Conservation (phyloP, 1,139 yeast species). For the Diutina ranongensis region DNA sequence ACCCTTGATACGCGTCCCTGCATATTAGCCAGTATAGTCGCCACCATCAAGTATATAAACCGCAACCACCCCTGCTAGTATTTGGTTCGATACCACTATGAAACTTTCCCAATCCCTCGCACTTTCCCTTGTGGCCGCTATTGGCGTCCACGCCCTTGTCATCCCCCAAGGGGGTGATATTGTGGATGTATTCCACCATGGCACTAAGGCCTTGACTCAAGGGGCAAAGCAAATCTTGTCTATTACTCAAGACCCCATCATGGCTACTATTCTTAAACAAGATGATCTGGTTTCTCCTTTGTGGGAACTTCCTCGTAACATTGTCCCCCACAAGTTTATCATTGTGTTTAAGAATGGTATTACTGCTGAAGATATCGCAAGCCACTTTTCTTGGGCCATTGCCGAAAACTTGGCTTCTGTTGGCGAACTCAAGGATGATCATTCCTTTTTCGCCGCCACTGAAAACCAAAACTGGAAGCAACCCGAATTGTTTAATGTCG, state of each 20-base stretch:
- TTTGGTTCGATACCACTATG: slow-evolving; percentile 10
- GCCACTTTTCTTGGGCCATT: slow-evolving; percentile 54
- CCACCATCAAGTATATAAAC: slow-evolving; percentile 3
- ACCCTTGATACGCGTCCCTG: background rate
- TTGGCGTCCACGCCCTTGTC: slow-evolving; percentile 54
- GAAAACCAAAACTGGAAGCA: slow-evolving; percentile 20
- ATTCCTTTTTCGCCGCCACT: slow-evolving; percentile 27
- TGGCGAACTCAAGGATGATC: slow-evolving; percentile 18
- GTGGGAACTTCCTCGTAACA: slow-evolving; percentile 23
- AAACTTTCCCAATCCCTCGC: slow-evolving; percentile 36
- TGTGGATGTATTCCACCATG: slow-evolving; percentile 25
- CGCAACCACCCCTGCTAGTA: background rate
- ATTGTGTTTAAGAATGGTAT: slow-evolving; percentile 57
- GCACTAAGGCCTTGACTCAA: slow-evolving; percentile 8
- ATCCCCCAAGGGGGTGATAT: slow-evolving; percentile 41
- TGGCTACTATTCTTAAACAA: background rate
- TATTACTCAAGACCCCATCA: background rate
- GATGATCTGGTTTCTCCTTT: slow-evolving; percentile 8
- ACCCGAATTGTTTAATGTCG: slow-evolving; percentile 52
- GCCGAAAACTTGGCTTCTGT: slow-evolving; percentile 19
- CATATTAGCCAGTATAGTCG: background rate
- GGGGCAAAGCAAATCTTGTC: slow-evolving; percentile 8
- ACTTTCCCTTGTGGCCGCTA: slow-evolving; percentile 41
- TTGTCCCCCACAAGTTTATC: slow-evolving; percentile 64
- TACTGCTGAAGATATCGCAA: slow-evolving; percentile 35